Base-by-base conservation (phyloP, 108 stramenopile species). In the Nannochloropsis salina region DNA sequence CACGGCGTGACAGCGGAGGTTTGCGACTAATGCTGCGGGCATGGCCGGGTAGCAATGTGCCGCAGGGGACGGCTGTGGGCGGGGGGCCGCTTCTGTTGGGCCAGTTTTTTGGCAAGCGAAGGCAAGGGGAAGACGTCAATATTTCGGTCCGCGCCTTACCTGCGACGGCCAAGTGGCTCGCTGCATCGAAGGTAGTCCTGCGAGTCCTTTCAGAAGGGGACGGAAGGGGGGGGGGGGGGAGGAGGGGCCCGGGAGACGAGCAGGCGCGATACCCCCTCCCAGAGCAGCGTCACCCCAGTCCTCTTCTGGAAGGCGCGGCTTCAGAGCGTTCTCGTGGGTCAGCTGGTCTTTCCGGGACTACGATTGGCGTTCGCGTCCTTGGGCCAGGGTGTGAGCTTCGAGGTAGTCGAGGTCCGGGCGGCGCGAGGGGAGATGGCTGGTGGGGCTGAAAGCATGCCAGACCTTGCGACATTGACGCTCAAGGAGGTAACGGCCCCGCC, bases 141-240 rank as follows among this genome's bases (percentile, higher is more conserved):
- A 2, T 74, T n/a, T 74, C 61, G 15, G 8, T 74, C 61, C 61
- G 61, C n/a, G 61, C 61, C 20, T n/a, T 74, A n/a, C n/a, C 8
- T n/a, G n/a, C 20, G 61, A n/a, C 2, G 61, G 61, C n/a, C 20
- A 15, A n/a, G n/a, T n/a, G n/a, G n/a, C 20, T 74, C 61, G 61
- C 61, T 74, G 61, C 61, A 15, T 74, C 61, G 20, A n/a, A 74
- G 61, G 61, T 74, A n/a, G 61, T n/a, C 5, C 61, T 74, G 3
- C 61, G 61, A 15, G 61, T 74, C 61, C 2, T 74, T n/a, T 2
- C 61, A 74, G 20, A 15, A 74, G 61, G n/a, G 1, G 31, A 31
- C 61, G n/a, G n/a, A n/a, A 74, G 61, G 61, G n/a, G 61, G 61
- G 61, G 61, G n/a, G 15, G 61, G 61, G n/a, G 61, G 61, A 74